phyloP scores from a whole-genome alignment of 1,139 yeast genomes.

The Magnusiomyces suaveolens region DNA sequence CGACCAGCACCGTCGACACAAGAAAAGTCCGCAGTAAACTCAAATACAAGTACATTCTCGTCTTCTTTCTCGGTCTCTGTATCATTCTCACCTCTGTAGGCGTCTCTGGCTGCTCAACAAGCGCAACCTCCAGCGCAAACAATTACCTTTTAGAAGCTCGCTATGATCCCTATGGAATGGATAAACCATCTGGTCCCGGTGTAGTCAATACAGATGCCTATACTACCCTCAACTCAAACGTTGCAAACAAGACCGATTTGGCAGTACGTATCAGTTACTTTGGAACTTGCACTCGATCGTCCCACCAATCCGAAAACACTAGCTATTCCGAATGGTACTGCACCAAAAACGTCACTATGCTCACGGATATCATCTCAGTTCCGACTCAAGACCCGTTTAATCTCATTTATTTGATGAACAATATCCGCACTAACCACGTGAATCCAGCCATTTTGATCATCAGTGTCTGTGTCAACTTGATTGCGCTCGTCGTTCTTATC shows the following conservation, averaged over 20 bases:
- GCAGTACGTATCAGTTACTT: constrained; percentile 24
- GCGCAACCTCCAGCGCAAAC: constrained; percentile 17
- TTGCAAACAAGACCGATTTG: constrained; percentile 16
- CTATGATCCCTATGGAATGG: constrained; percentile 18
- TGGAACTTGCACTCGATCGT: constrained; percentile 21
- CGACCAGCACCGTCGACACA: not conserved
- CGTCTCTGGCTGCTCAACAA: constrained; percentile 22
- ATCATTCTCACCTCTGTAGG: constrained; percentile 20
- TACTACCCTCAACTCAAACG: constrained; percentile 10
- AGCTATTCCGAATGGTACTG: constrained; percentile 21
- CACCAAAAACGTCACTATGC: constrained; percentile 17
- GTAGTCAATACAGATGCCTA: constrained; percentile 21
- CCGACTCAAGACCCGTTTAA: constrained; percentile 23
- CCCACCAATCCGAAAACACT: constrained; percentile 9
- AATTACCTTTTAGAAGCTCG: constrained; percentile 21
- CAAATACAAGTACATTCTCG: constrained; percentile 19
- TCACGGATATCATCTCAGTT: constrained; percentile 8
- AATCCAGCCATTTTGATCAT: constrained; percentile 11
- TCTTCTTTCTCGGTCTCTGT: constrained; percentile 18
- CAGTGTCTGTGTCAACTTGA: constrained; percentile 7
- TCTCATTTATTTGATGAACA: constrained; percentile 16
- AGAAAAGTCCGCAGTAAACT: constrained; percentile 5
- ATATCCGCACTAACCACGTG: constrained; percentile 5
- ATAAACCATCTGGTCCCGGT: constrained; percentile 13
- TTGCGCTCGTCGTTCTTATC: constrained; percentile 9